Evolutionary conservation across 345 rosid genomes (phyloP).

Genomic region (Eutrema japonicum): DNA sequence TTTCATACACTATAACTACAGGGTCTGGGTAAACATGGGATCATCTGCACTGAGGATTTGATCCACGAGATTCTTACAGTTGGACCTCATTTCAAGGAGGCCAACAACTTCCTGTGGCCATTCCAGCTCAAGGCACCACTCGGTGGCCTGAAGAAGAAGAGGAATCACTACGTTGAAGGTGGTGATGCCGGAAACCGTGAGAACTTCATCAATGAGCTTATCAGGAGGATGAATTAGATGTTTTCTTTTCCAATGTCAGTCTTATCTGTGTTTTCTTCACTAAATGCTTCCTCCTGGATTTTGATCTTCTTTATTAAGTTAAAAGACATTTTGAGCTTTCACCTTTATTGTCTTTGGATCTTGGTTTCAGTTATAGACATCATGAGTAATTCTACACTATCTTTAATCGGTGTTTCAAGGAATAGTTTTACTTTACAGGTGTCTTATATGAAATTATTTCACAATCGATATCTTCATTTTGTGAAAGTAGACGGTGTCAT

Average conservation of each 20-base stretch:
- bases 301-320: conserved; percentile 28
- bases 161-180: conserved; percentile 96
- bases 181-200: conserved; percentile 90
- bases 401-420: neutral
- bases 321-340: conserved; percentile 24
- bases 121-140: conserved; percentile 92
- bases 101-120: conserved; percentile 91
- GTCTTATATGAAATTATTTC: neutral
- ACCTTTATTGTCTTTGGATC: neutral
- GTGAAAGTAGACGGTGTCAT: too few species aligned
- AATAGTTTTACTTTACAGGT: neutral
- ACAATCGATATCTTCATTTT: neutral
- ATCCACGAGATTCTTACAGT: conserved; percentile 89
- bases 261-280: conserved; percentile 3
- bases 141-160: conserved; percentile 87
- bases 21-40: conserved; percentile 74
- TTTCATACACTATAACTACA: conserved; percentile 26
- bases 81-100: conserved; percentile 95
- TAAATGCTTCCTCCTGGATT: conserved; percentile 26
- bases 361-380: neutral
- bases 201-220: conserved; percentile 77
- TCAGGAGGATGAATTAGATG: conserved; percentile 87
- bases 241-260: neutral
- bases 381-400: neutral
- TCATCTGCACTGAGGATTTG: conserved; percentile 77